A percentile compares a stretch with the other conserved stretches of the same genome.
These are phyloP conservation scores for Eragrostis curvula DNA, from an alignment of 176 grass and related monocot species.

Conservation along the genomic window DNA sequence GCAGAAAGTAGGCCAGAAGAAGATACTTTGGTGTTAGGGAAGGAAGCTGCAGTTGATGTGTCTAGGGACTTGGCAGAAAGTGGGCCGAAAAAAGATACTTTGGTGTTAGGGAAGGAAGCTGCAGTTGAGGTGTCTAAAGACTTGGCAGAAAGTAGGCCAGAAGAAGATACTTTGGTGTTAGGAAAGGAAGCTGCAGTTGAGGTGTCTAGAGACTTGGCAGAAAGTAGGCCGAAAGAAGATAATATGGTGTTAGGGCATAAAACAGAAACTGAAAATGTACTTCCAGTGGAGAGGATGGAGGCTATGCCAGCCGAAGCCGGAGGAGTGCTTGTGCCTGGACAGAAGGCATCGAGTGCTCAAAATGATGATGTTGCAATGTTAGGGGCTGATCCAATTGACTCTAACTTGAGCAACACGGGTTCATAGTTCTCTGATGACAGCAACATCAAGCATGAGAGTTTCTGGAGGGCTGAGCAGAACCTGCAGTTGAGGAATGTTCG, in stretches of 20 bases:
- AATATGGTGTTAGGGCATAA: slow-evolving; percentile 3
- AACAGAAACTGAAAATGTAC: slow-evolving; percentile 5
- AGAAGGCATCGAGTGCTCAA: slow-evolving; percentile 5
- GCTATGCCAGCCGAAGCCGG: not conserved
- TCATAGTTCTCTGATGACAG: not conserved
- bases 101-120: not conserved
- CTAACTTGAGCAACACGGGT: not conserved
- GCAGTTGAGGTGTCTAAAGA: slow-evolving; percentile 24
- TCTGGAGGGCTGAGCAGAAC: not conserved
- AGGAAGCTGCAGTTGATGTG: not conserved
- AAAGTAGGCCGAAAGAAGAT: not conserved
- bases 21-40: no score
- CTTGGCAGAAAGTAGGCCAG: not conserved
- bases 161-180: not conserved
- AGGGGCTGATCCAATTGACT: slow-evolving; percentile 1
- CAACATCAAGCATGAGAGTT: not conserved
- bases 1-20: no score
- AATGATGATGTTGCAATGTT: not conserved
- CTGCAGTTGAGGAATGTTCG: not conserved
- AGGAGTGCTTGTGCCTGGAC: slow-evolving; percentile 7
- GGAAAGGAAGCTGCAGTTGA: not conserved
- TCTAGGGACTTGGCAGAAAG: no score
- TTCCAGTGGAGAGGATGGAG: not conserved
- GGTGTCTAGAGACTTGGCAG: slow-evolving; percentile 17
- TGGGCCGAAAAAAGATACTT: no score